Base-by-base conservation (phyloP, 2,329 filamentous ascomycete genomes). In the Lithohypha guttulata region DNA sequence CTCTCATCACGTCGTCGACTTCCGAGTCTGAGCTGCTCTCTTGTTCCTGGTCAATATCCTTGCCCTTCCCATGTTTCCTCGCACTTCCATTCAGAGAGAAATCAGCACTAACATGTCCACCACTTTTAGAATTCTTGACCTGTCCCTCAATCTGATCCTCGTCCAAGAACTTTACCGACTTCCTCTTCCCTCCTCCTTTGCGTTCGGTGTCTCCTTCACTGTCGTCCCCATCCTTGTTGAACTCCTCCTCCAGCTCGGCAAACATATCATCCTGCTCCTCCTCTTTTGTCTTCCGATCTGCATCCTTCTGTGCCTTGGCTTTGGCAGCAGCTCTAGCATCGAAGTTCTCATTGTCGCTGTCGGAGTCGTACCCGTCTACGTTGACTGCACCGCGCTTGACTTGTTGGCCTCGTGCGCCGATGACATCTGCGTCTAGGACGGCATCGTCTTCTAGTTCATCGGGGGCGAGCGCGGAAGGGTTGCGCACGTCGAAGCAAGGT, bases 381-480 rank as follows among this genome's bases (percentile, higher is more conserved):
- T 96, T 95, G 40, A 98, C 84, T 0, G 89, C 91, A 50, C 89
- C 89, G 46, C 91, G 84, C 59, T 94, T 94, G 1, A 85, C 84
- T 27, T 77, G 73, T 21, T 75, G 72, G 1, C 75, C 75, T 13
- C 76, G 71, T 37, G 72, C 73, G 11, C 87, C 86, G 48, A 96
- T 95, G 26, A 95, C 87, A 56, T 96, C 91, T 15, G 87, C 85
- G 35, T 93, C 84, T 6, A 98, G 73, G 19, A 89, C 73, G 0
- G 77, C 75, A 51, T 86, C 77, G 30, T 83, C 77, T 47, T 84
- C 81, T 2, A 74, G 73, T 2, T 77, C 81, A 57, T 93, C 85
- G 1, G 87, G 79, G 2, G 85, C 89, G 3, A 98, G 75, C 1
- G 84, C 86, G 11, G 87, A 94, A 2, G 91, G 91, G 57, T 98